Base-by-base conservation (phyloP, 2,329 filamentous ascomycete genomes). In the Ilyonectria robusta region DNA sequence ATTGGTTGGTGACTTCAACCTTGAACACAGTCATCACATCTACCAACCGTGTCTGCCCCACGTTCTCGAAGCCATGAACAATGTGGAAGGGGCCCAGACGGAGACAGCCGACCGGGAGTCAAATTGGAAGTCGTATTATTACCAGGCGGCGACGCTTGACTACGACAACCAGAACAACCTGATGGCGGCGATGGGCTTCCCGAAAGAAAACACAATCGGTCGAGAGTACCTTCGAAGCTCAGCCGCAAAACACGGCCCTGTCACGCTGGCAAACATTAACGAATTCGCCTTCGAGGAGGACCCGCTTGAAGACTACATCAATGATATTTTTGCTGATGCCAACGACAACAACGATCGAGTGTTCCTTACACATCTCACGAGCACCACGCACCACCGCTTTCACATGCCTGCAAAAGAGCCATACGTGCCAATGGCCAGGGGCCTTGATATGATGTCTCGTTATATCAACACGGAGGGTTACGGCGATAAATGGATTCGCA, bases 41-140 rank as follows among this genome's bases (percentile, higher is more conserved):
- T 84, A 84, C 65, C 81, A 84, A 47, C 83, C 83, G 0, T 85
- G 83, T 50, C 63, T 85, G 55, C 79, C 84, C 0, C 83, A 81
- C 4, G 68, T 81, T n/a, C 70, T 81, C 6, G 73, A 81, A 8
- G 76, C 76, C 15, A 62, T 82, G 60, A 81, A 80, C 53, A 26
- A 66, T 1, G 59, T 78, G 3, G 72, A 73, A 17, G 64, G 55
- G 1, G 31, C 62, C 2, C 33, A 70, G 0, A 60, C 65, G 2
- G 50, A 59, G 6, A 62, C 60, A 1, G 53, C 61, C 2, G 60
- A 65, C 6, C 56, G 69, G 31, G 57, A 71, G 1, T 73, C 70
- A 23, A 75, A 73, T 9, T 82, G 80, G 80, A 74, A 74, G 6
- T 78, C 78, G 1, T 70, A 70, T 1, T 81, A 74, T 37, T 77